Conservation (phyloP, 2,329 filamentous ascomycete species). For the Diaporthe nobilis region DNA sequence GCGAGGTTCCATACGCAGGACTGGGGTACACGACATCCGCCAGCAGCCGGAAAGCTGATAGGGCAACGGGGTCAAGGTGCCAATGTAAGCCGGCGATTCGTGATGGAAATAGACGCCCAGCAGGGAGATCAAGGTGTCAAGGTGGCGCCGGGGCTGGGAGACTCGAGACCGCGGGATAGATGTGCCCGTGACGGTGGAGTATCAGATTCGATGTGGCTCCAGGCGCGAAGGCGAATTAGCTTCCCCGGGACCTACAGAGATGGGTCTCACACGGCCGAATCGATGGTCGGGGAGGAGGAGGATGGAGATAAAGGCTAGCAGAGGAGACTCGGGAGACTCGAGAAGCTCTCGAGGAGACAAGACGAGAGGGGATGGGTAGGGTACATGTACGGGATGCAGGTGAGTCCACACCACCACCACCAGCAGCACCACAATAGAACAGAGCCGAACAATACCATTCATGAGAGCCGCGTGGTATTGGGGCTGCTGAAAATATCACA, state of each 20-base stretch:
- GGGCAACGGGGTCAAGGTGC: conserved; percentile 52
- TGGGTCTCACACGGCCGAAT: background rate
- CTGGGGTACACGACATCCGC: conserved; percentile 54
- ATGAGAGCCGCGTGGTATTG: conserved; percentile 24
- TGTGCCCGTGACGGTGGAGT: conserved; percentile 11
- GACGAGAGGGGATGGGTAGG: background rate
- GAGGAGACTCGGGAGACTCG: background rate
- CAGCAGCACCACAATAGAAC: background rate
- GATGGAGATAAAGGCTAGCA: background rate
- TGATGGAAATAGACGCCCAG: conserved; percentile 62
- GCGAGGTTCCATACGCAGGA: conserved; percentile 56
- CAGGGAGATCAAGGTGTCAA: conserved; percentile 53
- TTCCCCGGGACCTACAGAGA: background rate
- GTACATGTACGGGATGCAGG: conserved; percentile 29
- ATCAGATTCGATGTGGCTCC: conserved; percentile 21
- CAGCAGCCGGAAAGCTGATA: conserved; percentile 57
- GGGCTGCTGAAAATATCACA: conserved; percentile 18
- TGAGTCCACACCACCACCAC: background rate
- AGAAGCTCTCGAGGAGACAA: background rate
- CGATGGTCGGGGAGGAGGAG: background rate
- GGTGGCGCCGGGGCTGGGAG: conserved; percentile 50
- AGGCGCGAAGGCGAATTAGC: background rate
- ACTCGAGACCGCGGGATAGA: conserved; percentile 11
- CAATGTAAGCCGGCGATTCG: conserved; percentile 58
- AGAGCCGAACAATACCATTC: conserved; percentile 22